phyloP scores from a whole-genome alignment of 306 rosid genomes.

The Heteromeles arbutifolia region DNA sequence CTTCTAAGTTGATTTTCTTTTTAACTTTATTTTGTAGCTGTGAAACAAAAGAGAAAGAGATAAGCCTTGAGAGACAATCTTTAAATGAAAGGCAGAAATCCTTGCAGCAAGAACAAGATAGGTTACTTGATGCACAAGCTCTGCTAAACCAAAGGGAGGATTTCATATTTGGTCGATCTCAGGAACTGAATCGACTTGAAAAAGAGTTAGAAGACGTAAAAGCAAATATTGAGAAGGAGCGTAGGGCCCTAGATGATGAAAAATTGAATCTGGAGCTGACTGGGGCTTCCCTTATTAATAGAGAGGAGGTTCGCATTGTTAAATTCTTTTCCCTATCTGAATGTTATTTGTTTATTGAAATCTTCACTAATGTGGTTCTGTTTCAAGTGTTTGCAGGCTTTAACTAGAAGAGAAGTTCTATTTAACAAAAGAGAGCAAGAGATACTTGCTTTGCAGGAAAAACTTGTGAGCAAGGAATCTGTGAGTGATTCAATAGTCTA shows the following conservation, averaged over 20 bases:
- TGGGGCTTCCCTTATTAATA: conserved; percentile 45
- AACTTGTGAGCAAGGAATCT: conserved; percentile 60
- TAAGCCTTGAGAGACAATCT: conserved; percentile 68
- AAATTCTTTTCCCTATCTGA: conserved; percentile 1
- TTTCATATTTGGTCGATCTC: conserved; percentile 50
- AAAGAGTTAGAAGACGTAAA: conserved; percentile 63
- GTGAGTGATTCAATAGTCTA: conserved; percentile 35
- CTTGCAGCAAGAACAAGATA: conserved; percentile 78
- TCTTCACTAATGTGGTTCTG: conserved; percentile 17
- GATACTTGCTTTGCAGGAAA: conserved; percentile 51
- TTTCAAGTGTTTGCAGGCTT: conserved; percentile 41
- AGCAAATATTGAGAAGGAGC: conserved; percentile 45
- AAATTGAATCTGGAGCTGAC: conserved; percentile 52
- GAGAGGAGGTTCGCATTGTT: conserved; percentile 57
- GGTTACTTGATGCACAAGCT: conserved; percentile 74
- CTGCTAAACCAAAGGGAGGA: conserved; percentile 79
- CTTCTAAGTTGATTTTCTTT: neutral
- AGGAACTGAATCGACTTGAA: conserved; percentile 61
- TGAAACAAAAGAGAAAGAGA: conserved; percentile 78
- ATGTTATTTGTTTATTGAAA: conserved; percentile 8
- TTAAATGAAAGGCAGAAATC: conserved; percentile 74
- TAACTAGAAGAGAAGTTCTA: conserved; percentile 42
- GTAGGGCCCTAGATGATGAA: conserved; percentile 45
- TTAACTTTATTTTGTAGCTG: conserved; percentile 37
- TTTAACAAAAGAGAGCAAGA: conserved; percentile 68